Evolutionary conservation across 2,329 filamentous ascomycete species (phyloP).

Genomic region (Hypoxylon sp.): DNA sequence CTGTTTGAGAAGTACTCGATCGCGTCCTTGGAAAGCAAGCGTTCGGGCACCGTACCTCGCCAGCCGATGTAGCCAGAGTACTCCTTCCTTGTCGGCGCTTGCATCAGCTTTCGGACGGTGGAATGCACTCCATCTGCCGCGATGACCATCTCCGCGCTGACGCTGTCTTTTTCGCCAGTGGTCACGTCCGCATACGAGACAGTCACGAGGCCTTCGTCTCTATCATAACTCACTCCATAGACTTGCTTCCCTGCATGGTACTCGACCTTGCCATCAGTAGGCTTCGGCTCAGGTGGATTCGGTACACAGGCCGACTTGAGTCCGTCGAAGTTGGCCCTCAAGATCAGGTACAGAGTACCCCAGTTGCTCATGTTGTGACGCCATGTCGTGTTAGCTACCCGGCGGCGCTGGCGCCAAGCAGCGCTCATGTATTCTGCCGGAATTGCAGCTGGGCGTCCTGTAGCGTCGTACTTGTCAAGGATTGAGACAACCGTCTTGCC

Average conservation of each 20-base stretch:
- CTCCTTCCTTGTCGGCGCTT: slow-evolving; percentile 33
- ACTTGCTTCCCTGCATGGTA: slow-evolving; percentile 47
- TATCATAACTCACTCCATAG: slow-evolving; percentile 32
- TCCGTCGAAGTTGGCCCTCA: slow-evolving; percentile 59
- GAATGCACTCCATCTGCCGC: slow-evolving; percentile 53
- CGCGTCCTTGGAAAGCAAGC: slow-evolving; percentile 40
- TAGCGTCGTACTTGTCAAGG: slow-evolving; percentile 14
- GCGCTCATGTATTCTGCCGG: slow-evolving; percentile 15
- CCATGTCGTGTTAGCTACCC: slow-evolving; percentile 13
- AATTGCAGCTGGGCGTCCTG: slow-evolving; percentile 4
- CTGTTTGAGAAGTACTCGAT: slow-evolving; percentile 40
- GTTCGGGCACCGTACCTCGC: slow-evolving; percentile 47
- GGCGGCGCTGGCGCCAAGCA: slow-evolving; percentile 5
- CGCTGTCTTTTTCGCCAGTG: slow-evolving; percentile 44
- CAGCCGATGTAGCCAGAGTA: slow-evolving; percentile 51
- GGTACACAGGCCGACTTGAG: slow-evolving; percentile 44
- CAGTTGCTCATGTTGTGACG: slow-evolving; percentile 46
- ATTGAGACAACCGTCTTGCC: slow-evolving; percentile 12
- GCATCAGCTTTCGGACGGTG: slow-evolving; percentile 48
- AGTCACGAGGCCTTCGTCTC: slow-evolving; percentile 29
- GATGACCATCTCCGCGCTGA: slow-evolving; percentile 54
- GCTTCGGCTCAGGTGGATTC: slow-evolving; percentile 35
- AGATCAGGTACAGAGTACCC: slow-evolving; percentile 57
- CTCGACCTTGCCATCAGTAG: slow-evolving; percentile 40
- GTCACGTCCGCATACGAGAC: slow-evolving; percentile 45